Evolutionary conservation across 306 rosid genomes (phyloP), one percentile per base, ranked within the genome.

Genomic region (Glycyrrhiza uralensis): DNA sequence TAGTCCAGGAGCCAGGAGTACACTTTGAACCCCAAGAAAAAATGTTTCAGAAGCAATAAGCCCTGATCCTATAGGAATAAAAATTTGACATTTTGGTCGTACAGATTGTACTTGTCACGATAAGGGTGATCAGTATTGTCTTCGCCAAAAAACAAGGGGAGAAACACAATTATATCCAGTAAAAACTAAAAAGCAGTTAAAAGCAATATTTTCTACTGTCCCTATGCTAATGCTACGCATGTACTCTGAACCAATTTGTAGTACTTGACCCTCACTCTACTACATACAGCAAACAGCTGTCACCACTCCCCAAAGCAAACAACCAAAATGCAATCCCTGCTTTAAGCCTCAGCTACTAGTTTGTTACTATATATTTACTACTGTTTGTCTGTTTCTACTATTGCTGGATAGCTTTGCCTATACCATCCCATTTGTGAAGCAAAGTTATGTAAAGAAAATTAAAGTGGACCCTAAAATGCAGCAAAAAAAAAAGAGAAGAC

Each of bases 101-200:
- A 63, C 81, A 58, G 20, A 22, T 51, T 30, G 78, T 80, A 77
- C 81, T 63, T 58, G 36, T 22, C 72, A 71, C 35, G 36, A 54
- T 45, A 47, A 50, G 35, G 50, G 45, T 38, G 56, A 45, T 49
- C 71, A 22, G 45, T 35, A 50, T 54, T 42, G 47, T 71, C 69
- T 65, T 41, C 38, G 5, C 57, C 61, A 42, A 77, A 84, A 81
- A 76, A 38, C 71, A 66, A 74, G 23, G 41, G 78, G 18, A 38
- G 49, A 71, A 74, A 70, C 20, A 71, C 57, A 55, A 54, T 49
- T 28, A 15, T 11, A 56, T 17, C 32, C 41, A 66, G 73, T 75
- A 13, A 61, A 50, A 77, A 59, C 56, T 6, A 61, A 29, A 51
- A 71, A 79, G 83, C 76, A 66, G 86, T 80, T 74, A 88, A 86